Evolutionary conservation across 2,329 filamentous ascomycete species (phyloP), one percentile per base, ranked within the genome.

Genomic region (Mycosphaerella sp.): DNA sequence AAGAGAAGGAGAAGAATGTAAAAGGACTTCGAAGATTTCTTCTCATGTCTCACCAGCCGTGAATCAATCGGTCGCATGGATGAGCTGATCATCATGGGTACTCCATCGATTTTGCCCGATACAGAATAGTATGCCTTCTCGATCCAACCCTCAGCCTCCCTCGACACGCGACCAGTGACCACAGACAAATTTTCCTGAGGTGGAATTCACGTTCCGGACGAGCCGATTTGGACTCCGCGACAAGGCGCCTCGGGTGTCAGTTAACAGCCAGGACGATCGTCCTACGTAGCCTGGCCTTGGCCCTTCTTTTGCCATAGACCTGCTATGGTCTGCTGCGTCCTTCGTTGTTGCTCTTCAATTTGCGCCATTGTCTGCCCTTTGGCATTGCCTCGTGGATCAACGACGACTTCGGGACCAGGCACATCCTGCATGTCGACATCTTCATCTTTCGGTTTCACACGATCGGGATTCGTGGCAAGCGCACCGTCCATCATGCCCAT

Each of bases 311-410:
- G 59, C 81, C 81, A 84, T 60, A 84, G 63, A 1, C 80, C 81
- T 59, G 76, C 74, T 55, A 79, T 77, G 54, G 78, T 80, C 64
- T 82, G 78, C 62, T 80, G 75, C 41, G 84, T 80, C 64, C 75
- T 75, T 41, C 79, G 73, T 67, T 83, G 78, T 69, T 84, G 81
- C 60, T 79, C 78, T 41, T 72, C 69, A 53, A 84, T 84, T 74
- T 83, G 81, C 62, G 79, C 77, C 60, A 82, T 79, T 4, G 80
- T 83, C 70, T 84, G 81, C 1, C 81, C 81, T 29, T 78, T 74
- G 1, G 77, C 81, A 63, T 84, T 78, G 0, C 80, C 78, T 44
- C 80, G 70, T 56, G 77, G 79, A 62, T 84, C 80, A 61, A 82
- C 77, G 59, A 79, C 59, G 14, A 62, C 52, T n/a, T 58, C 38